Evolutionary conservation across 2,329 filamentous ascomycete genomes (phyloP), one percentile per base, ranked within the genome.

Genomic region (Fusarium verrucosum): DNA sequence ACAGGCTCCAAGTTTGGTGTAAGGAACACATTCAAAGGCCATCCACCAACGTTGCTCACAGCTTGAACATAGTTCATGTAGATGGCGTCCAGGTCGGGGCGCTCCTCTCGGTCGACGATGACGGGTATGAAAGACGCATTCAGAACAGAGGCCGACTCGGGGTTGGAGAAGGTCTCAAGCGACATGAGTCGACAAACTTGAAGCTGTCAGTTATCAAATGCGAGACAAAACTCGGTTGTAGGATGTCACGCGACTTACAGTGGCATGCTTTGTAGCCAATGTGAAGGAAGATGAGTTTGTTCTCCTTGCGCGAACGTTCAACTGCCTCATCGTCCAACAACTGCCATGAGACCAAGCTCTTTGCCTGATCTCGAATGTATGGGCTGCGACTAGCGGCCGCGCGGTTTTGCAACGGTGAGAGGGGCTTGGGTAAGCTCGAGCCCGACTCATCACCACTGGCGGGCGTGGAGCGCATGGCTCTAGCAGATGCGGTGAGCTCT

Each of bases 21-120:
- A 26, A 98, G 84, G 75, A 99, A 98, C n/a, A 97, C 89, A 73
- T 97, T 98, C 60, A 98, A 80, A 1, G 95, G 95, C 94, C 95
- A 98, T 35, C 95, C 95, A 10, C 93, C 94, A 3, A 87, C 89
- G 19, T 91, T 93, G 57, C 91, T 96, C 11, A 95, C 94, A 2
- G 94, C 94, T 75, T 97, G 93, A 36, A 97, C 90, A 76, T 97
- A 99, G 80, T 97, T 97, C 92, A 97, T 97, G 77, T 98, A 98
- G 66, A 98, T 94, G 62, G 91, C 89, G 74, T 99, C 95, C 65
- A 98, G 88, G 74, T 98, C 94, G 10, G 94, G 94, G 23, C 94
- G 88, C 78, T 97, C 92, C 78, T 99, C 95, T 59, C 94, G 88
- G 77, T 99, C 95, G 72, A 98, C 87, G 70, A 97, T 91, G 75